Evolutionary conservation across 1,284 basidiomycete species (phyloP).

Genomic region (Flammula alnicola): DNA sequence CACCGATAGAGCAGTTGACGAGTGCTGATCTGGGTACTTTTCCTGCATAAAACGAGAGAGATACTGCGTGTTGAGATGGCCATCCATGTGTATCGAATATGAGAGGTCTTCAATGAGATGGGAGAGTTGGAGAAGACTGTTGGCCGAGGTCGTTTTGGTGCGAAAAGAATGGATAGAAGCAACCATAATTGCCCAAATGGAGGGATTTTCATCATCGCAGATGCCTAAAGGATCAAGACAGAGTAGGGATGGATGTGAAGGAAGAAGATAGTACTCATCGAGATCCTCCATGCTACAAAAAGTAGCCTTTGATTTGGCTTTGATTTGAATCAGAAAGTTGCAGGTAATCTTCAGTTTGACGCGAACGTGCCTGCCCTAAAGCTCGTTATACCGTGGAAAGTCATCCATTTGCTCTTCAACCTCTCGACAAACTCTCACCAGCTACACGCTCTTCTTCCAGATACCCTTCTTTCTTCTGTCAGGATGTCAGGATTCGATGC

Average conservation of each 20-base stretch:
- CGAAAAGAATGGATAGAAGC: conserved; percentile 26
- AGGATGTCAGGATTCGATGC: conserved; percentile 75
- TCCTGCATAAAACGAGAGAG: conserved; percentile 23
- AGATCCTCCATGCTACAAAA: no score
- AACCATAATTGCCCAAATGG: conserved; percentile 29
- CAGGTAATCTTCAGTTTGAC: conserved; percentile 33
- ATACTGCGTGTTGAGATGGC: conserved; percentile 26
- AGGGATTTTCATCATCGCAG: conserved; percentile 26
- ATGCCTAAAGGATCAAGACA: conserved; percentile 28
- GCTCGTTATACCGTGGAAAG: conserved; percentile 24
- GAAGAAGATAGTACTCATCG: conserved; percentile 25
- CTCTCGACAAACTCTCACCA: conserved; percentile 1
- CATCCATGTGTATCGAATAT: conserved; percentile 33
- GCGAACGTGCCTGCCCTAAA: conserved; percentile 56
- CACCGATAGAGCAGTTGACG: conserved; percentile 7
- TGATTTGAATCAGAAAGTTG: no score
- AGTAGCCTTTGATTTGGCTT: no score
- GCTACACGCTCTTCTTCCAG: conserved; percentile 1
- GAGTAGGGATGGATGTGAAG: conserved; percentile 21
- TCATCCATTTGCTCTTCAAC: conserved; percentile 15
- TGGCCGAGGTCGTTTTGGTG: conserved; percentile 7
- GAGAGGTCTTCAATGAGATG: conserved; percentile 31
- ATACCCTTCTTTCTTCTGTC: conserved; percentile 14
- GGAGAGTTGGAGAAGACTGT: conserved; percentile 24
- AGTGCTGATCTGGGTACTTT: conserved; percentile 13